These are phyloP conservation scores for Aspergillus jensenii DNA, from an alignment of 2,329 filamentous ascomycete genomes.

Conservation along the genomic window DNA sequence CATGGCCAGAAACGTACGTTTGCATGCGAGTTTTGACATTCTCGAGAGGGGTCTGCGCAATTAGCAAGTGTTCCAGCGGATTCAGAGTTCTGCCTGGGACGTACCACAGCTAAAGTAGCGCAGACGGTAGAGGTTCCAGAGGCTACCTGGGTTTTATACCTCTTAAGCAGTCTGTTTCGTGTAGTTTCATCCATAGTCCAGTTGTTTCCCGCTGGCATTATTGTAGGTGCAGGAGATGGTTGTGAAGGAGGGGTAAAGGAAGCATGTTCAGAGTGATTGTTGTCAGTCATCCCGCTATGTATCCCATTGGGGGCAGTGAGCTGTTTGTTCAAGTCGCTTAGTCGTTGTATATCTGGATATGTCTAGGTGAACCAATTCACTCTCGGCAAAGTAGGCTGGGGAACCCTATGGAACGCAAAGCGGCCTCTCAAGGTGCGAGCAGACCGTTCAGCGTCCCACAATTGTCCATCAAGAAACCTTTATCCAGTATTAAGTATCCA, in stretches of 20 bases:
- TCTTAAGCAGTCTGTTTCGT: slow-evolving; percentile 45
- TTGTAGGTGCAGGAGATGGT: slow-evolving; percentile 32
- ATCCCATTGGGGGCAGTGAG: slow-evolving; percentile 30
- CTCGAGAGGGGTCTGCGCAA: slow-evolving; percentile 45
- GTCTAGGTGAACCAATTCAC: slow-evolving; percentile 3
- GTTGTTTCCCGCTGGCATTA: slow-evolving; percentile 31
- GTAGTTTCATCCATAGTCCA: slow-evolving; percentile 42
- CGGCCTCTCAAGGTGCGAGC: slow-evolving; percentile 49
- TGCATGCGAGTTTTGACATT: slow-evolving; percentile 53
- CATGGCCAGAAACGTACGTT: slow-evolving; percentile 37
- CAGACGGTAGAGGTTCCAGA: slow-evolving; percentile 46
- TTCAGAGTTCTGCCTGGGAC: slow-evolving; percentile 17
- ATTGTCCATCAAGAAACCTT: slow-evolving; percentile 40
- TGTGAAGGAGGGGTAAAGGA: slow-evolving; percentile 34
- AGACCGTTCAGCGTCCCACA: slow-evolving; percentile 53
- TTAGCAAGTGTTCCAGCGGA: not conserved
- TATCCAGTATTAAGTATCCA: slow-evolving; percentile 14
- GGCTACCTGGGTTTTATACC: slow-evolving; percentile 48
- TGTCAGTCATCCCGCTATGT: slow-evolving; percentile 38
- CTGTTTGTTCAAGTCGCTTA: slow-evolving; percentile 15
- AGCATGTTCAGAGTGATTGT: slow-evolving; percentile 43
- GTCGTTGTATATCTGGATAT: slow-evolving; percentile 8
- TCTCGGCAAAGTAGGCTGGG: slow-evolving; percentile 35
- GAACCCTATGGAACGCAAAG: slow-evolving; percentile 54
- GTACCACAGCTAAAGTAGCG: slow-evolving; percentile 47